Conservation (phyloP, 169 alveolate genomes). For the Eimeria acervulina region DNA sequence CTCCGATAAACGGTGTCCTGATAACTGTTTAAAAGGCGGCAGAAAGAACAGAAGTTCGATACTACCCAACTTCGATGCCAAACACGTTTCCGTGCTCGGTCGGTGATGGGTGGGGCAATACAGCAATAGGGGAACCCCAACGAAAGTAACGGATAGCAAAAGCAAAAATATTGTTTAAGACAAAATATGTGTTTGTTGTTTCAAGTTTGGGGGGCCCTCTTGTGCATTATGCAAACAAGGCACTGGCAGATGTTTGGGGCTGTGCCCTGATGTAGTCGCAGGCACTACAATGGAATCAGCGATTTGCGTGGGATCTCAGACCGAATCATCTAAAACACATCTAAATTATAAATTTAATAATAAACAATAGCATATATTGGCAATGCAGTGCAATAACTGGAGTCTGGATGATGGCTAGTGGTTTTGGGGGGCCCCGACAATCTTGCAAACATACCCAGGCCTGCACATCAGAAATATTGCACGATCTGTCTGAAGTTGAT, state of each 20-base stretch:
- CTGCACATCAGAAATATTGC: too few species aligned
- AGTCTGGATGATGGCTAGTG: too few species aligned
- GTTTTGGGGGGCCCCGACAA: too few species aligned
- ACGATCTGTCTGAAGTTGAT: too few species aligned
- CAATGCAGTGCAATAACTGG: too few species aligned
- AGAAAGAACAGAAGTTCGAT: background rate
- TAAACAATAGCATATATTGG: too few species aligned
- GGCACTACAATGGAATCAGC: background rate
- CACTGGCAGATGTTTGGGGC: background rate
- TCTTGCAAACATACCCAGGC: too few species aligned
- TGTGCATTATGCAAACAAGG: background rate
- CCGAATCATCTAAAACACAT: too few species aligned
- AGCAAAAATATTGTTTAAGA: background rate
- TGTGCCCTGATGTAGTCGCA: background rate
- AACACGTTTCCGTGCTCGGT: slow-evolving; percentile 6
- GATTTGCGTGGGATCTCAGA: background rate
- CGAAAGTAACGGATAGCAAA: background rate
- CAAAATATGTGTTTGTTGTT: background rate
- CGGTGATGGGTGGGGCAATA: background rate
- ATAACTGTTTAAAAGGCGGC: background rate
- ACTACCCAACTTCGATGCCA: background rate
- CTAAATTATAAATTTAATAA: too few species aligned
- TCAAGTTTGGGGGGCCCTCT: background rate
- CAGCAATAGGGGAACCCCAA: background rate
- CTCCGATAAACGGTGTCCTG: background rate